Percentiles rank a stretch among this genome's conserved stretches.
Conservation (phyloP, 257 asterid genomes). For the Eustoma russellianum region DNA sequence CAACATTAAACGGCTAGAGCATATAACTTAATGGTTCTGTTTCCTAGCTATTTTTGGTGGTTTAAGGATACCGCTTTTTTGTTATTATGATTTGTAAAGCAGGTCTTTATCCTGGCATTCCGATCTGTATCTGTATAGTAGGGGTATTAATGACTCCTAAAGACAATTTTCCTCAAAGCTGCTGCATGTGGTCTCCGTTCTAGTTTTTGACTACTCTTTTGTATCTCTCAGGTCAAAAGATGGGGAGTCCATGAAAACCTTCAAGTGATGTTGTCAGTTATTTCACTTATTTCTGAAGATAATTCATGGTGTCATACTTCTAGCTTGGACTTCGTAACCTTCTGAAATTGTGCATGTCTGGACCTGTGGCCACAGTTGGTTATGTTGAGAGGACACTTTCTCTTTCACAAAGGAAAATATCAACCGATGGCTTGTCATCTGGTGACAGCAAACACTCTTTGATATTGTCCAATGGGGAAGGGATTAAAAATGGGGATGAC, state of each 20-base stretch:
- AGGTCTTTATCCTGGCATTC: too few species aligned
- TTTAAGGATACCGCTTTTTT: too few species aligned
- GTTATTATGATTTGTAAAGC: too few species aligned
- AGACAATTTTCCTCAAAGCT: too few species aligned
- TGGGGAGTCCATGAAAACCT: neutral
- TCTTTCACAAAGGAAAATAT: conserved; percentile 49
- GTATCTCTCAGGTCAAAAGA: conserved; percentile 7
- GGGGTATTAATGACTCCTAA: too few species aligned
- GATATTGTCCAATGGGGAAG: conserved; percentile 39
- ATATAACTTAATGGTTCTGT: too few species aligned
- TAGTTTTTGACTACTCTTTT: neutral
- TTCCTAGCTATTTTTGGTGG: too few species aligned
- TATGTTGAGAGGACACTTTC: conserved; percentile 41
- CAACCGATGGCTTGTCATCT: conserved; percentile 31
- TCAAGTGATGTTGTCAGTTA: conserved; percentile 4
- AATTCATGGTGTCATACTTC: conserved; percentile 15
- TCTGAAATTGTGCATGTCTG: conserved; percentile 87
- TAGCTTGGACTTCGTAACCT: conserved; percentile 29
- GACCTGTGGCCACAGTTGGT: conserved; percentile 51
- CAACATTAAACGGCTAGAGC: too few species aligned
- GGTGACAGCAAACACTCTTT: conserved; percentile 24
- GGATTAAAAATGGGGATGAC: conserved; percentile 30
- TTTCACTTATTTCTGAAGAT: conserved; percentile 23
- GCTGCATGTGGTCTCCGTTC: too few species aligned
- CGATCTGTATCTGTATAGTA: too few species aligned